Percentiles rank a stretch among this genome's conserved stretches.
Evolutionary conservation across 192 early-diverging fungal species (phyloP).

Genomic region (Phlyctochytrium planicorne): DNA sequence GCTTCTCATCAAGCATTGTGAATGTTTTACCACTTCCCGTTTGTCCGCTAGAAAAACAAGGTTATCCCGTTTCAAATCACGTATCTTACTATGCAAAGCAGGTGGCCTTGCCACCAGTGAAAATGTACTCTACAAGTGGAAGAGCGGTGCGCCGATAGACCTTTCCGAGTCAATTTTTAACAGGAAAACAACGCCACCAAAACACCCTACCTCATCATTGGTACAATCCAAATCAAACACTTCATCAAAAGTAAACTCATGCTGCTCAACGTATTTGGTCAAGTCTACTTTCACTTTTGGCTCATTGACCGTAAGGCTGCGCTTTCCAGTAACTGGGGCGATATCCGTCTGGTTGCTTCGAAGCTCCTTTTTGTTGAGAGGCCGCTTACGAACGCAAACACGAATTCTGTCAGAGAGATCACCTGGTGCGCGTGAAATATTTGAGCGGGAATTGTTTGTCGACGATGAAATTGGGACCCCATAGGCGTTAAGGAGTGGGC

Average conservation of each 20-base stretch:
- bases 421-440: conserved; percentile 5
- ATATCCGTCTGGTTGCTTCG: conserved; percentile 84
- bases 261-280: conserved; percentile 92
- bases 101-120: conserved; percentile 93
- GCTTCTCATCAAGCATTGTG: conserved; percentile 89
- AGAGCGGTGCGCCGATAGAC: conserved; percentile 88
- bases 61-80: not conserved
- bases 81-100: conserved; percentile 94
- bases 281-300: conserved; percentile 96
- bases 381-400: conserved; percentile 95
- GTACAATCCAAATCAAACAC: conserved; percentile 80
- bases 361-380: conserved; percentile 85
- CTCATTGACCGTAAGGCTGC: conserved; percentile 85
- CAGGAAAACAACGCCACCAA: not conserved
- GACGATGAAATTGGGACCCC: conserved; percentile 56
- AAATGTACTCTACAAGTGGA: conserved; percentile 93
- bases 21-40: conserved; percentile 87
- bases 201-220: conserved; percentile 70
- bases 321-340: conserved; percentile 59
- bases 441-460: not conserved
- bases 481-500: conserved; percentile 69
- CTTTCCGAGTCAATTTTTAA: conserved; percentile 19
- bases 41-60: conserved; percentile 25
- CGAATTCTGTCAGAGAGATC: conserved; percentile 85
- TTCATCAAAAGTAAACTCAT: conserved; percentile 94